These are phyloP conservation scores for Fistulifera solaris DNA, from an alignment of 108 stramenopile genomes.

Conservation along the genomic window DNA sequence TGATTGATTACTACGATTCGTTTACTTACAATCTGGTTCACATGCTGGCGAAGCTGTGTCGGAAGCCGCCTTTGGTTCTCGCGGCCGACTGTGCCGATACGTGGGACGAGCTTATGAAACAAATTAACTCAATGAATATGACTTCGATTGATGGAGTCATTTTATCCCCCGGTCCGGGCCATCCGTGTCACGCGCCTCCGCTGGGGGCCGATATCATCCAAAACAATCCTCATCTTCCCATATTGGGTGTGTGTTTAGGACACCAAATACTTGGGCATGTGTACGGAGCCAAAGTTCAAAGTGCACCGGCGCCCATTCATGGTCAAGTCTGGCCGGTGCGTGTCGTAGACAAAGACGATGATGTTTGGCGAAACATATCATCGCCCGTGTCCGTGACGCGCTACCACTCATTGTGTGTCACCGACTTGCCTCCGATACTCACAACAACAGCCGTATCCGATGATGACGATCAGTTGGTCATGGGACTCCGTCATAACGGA, in stretches of 20 bases:
- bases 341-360: slow-evolving; percentile 5
- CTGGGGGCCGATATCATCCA: slow-evolving; percentile 42
- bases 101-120: slow-evolving; percentile 22
- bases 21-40: slow-evolving; percentile 94
- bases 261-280: slow-evolving; percentile 82
- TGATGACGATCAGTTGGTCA: slow-evolving; percentile 36
- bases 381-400: slow-evolving; percentile 53
- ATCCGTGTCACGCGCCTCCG: slow-evolving; percentile 26
- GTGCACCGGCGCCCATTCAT: slow-evolving; percentile 69
- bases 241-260: slow-evolving; percentile 90
- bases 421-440: neutral
- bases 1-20: slow-evolving; percentile 95
- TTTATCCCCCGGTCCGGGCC: slow-evolving; percentile 86
- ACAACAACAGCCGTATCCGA: neutral
- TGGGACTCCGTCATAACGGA: slow-evolving; percentile 64
- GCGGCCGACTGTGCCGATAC: slow-evolving; percentile 60
- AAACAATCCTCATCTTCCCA: slow-evolving; percentile 45
- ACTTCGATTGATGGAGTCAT: slow-evolving; percentile 62
- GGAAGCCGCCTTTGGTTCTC: slow-evolving; percentile 63
- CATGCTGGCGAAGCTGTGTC: slow-evolving; percentile 60
- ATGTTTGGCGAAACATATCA: neutral
- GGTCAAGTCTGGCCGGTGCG: slow-evolving; percentile 66
- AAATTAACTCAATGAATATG: neutral
- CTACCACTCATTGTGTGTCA: slow-evolving; percentile 88
- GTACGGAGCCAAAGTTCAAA: slow-evolving; percentile 42